These are phyloP conservation scores for Diversispora epigaea DNA, from an alignment of 192 early-diverging fungal genomes.

Conservation along the genomic window DNA sequence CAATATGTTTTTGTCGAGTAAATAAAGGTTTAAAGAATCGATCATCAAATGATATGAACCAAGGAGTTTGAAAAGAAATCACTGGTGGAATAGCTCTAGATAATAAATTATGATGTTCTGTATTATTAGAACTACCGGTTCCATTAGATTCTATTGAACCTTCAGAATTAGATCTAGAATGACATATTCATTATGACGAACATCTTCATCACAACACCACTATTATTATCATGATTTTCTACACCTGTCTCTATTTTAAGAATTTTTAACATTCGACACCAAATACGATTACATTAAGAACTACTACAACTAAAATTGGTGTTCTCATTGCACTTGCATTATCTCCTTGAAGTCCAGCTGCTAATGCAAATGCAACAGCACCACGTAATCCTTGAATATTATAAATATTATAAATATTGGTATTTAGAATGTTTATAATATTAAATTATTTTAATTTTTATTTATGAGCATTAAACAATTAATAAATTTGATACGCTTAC, in stretches of 20 bases:
- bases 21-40: too few species aligned
- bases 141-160: conserved; percentile 35
- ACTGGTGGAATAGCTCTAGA: too few species aligned
- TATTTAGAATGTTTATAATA: background rate
- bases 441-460: background rate
- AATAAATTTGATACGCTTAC: conserved; percentile 30
- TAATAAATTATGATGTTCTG: conserved; percentile 19
- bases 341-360: conserved; percentile 73
- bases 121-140: conserved; percentile 25
- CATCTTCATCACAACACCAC: conserved; percentile 49
- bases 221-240: conserved; percentile 49
- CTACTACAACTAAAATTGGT: conserved; percentile 90
- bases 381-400: conserved; percentile 65
- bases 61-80: too few species aligned
- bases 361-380: conserved; percentile 94
- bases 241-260: conserved; percentile 79
- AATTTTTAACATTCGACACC: conserved; percentile 77
- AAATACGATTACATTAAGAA: conserved; percentile 85
- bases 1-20: too few species aligned
- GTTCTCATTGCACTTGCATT: conserved; percentile 75
- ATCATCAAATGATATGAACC: too few species aligned
- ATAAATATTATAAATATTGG: background rate
- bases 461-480: background rate
- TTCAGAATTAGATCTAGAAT: conserved; percentile 37
- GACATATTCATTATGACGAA: conserved; percentile 31